Conservation (phyloP, 2,329 filamentous ascomycete species). For the Leptographium lundbergii region DNA sequence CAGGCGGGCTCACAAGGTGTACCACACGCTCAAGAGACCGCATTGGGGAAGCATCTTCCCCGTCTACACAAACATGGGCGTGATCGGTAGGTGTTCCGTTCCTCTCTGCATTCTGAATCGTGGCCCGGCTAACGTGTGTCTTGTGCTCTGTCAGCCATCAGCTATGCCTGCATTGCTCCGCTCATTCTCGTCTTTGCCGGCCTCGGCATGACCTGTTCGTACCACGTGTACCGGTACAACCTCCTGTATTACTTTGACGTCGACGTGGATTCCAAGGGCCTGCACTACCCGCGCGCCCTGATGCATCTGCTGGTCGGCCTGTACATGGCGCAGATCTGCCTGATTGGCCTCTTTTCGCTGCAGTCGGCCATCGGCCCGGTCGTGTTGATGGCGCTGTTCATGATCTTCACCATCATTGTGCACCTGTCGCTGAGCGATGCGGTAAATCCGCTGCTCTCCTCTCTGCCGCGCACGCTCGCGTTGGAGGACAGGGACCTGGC, state of each 20-base stretch:
- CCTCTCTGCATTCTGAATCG: no score
- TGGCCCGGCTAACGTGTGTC: conserved; percentile 11
- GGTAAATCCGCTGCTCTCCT: conserved; percentile 58
- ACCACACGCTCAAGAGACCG: conserved; percentile 53
- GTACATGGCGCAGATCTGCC: conserved; percentile 66
- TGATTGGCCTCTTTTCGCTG: conserved; percentile 71
- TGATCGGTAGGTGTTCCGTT: conserved; percentile 48
- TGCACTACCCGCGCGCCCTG: conserved; percentile 76
- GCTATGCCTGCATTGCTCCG: conserved; percentile 74
- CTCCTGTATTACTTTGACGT: conserved; percentile 70
- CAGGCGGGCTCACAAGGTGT: conserved; percentile 63
- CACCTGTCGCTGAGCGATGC: conserved; percentile 60
- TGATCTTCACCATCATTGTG: conserved; percentile 65
- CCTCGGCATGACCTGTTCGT: conserved; percentile 65
- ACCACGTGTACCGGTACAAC: conserved; percentile 78
- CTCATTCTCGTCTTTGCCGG: conserved; percentile 71
- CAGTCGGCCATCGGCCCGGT: conserved; percentile 55
- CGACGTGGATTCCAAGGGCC: conserved; percentile 74
- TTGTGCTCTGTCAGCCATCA: conserved; percentile 39
- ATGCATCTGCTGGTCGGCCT: conserved; percentile 76
- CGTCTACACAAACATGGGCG: conserved; percentile 59
- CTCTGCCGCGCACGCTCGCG: conserved; percentile 55
- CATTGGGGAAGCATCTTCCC: conserved; percentile 71
- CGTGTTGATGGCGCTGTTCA: conserved; percentile 60
- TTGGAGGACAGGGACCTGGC: conserved; percentile 17